Percentiles rank a stretch among this genome's conserved stretches.
phyloP scores from a whole-genome alignment of 306 rosid species.

The Luffa acutangula region DNA sequence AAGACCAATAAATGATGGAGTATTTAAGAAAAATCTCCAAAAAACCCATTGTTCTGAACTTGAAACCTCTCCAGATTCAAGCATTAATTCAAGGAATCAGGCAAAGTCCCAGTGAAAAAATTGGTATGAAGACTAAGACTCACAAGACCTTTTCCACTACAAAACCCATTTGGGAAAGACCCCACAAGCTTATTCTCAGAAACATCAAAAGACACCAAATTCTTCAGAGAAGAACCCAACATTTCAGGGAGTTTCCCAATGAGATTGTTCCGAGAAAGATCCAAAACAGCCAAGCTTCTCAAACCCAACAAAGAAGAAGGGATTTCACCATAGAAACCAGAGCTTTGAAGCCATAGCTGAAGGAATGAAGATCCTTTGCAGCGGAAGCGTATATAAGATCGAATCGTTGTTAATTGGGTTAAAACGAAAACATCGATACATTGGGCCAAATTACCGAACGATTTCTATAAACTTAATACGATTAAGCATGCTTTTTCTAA shows the following conservation, averaged over 20 bases:
- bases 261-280: conserved; percentile 77
- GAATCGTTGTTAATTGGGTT: no score
- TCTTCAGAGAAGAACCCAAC: conserved; percentile 55
- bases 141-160: conserved; percentile 44
- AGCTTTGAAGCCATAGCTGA: conserved; percentile 62
- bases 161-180: conserved; percentile 61
- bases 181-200: conserved; percentile 74
- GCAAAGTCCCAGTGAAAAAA: conserved; percentile 48
- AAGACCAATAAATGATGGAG: no score
- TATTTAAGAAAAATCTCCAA: conserved; percentile 78
- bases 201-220: conserved; percentile 73
- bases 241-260: conserved; percentile 51
- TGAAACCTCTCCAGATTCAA: conserved; percentile 77
- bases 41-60: conserved; percentile 78
- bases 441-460: no score
- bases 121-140: conserved; percentile 66
- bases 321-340: conserved; percentile 75
- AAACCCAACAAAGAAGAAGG: conserved; percentile 58
- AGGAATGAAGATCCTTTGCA: no score
- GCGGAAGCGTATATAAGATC: no score
- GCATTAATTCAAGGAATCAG: conserved; percentile 50
- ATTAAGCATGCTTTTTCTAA: no score
- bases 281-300: conserved; percentile 46
- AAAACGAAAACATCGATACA: no score
- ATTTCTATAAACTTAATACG: no score